Evolutionary conservation across 768 basidiomycete genomes (phyloP), one percentile per base, ranked within the genome.

Genomic region (Agaricus blazei): DNA sequence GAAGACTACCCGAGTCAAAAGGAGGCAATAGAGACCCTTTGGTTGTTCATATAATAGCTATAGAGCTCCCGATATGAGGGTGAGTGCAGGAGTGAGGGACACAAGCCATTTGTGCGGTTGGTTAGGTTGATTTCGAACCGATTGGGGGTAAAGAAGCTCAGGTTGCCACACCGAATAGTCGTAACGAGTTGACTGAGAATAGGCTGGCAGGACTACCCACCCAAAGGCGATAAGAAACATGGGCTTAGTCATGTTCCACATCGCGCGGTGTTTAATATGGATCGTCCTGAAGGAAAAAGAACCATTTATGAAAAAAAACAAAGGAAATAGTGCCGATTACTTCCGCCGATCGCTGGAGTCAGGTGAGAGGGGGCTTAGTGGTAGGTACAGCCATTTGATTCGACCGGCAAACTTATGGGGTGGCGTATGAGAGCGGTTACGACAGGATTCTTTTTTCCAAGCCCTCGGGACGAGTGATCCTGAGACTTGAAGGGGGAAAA

Each of bases 221-320:
- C 26, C 8, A 34, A 34, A 34, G 34, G 34, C 11, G 34, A 34
- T 34, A 34, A 2, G 7, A 34, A 24, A 12, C 44, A 24, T 14
- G 38, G 40, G 51, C 51, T 52, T 54, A 48, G 45, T 47, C 52
- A 38, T 47, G 44, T 48, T 54, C 52, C 52, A 47, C 45, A 54
- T 29, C 37, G 26, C n/a, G 11, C 27, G 52, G 45, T 4, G 9
- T 4, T 28, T 46, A 45, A 28, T 47, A 29, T 46, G 15, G 2
- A 9, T 48, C 34, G 15, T 48, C 36, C 9, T 48, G 52, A 40
- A 19, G 8, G 23, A 28, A 4, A 15, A 36, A 26, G 27, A 6
- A 23, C 37, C 38, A 27, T 14, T 34, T 34, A 11, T 11, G 31
- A 34, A 34, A 11, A 34, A 34, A 26, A 37, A 50, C 38, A 40